A percentile compares a stretch with the other conserved stretches of the same genome.
Conservation (phyloP, 345 rosid species). For the Passiflora organensis region DNA sequence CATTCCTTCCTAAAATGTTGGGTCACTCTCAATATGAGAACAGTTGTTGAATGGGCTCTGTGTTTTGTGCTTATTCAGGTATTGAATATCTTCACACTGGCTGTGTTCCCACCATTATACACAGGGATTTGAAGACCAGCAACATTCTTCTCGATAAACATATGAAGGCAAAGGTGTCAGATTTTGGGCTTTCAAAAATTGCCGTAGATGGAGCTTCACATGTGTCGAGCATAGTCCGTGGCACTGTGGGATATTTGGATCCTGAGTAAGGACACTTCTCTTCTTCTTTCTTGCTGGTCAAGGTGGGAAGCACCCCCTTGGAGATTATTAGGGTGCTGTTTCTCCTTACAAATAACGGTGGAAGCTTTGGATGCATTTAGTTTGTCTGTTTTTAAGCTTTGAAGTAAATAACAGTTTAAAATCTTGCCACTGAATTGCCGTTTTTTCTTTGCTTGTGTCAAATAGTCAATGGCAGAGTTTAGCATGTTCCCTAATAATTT, state of each 20-base stretch:
- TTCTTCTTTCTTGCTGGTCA: not conserved
- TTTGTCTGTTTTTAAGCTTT: not conserved
- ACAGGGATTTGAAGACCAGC: slow-evolving; percentile 90
- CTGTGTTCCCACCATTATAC: slow-evolving; percentile 94
- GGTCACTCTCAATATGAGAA: not conserved
- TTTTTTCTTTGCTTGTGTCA: no score
- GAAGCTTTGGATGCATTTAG: not conserved
- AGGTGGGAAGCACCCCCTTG: no score
- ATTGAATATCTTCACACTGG: slow-evolving; percentile 98
- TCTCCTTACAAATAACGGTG: no score
- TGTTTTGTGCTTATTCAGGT: slow-evolving; percentile 39
- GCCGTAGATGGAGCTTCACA: slow-evolving; percentile 91
- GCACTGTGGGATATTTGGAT: slow-evolving; percentile 97
- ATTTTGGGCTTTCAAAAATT: slow-evolving; percentile 88
- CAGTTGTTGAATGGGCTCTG: slow-evolving; percentile 8
- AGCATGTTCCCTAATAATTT: not conserved
- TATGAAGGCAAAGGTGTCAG: slow-evolving; percentile 91
- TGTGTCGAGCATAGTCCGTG: slow-evolving; percentile 95
- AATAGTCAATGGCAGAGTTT: no score
- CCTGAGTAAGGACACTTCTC: slow-evolving; percentile 76
- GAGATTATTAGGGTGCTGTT: no score
- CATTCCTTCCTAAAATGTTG: not conserved
- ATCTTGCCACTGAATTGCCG: not conserved
- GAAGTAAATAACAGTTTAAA: no score
- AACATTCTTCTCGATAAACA: slow-evolving; percentile 86